phyloP scores from a whole-genome alignment of 495 filamentous ascomycete genomes.

The Astrothelium subdiscretum region DNA sequence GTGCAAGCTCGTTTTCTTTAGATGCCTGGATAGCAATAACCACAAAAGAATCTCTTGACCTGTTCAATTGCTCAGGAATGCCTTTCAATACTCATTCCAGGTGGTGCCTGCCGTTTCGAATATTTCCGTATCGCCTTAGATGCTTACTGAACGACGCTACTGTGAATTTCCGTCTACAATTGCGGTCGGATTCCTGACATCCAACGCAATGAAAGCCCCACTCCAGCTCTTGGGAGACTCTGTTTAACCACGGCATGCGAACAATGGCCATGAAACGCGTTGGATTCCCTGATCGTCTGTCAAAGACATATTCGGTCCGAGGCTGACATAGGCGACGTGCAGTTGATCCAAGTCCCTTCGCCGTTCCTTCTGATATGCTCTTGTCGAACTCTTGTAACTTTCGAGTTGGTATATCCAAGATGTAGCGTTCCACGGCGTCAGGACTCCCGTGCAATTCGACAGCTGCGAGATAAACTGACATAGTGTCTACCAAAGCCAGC shows the following conservation, averaged over 20 bases:
- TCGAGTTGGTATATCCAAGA: constrained; percentile 3
- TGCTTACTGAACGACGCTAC: constrained; percentile 12
- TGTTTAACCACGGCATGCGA: constrained; percentile 12
- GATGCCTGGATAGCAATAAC: no score
- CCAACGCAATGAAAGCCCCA: constrained; percentile 21
- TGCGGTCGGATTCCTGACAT: constrained; percentile 14
- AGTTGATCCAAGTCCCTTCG: background rate
- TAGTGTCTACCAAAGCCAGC: constrained; percentile 13
- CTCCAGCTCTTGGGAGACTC: background rate
- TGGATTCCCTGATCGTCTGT: constrained; percentile 13
- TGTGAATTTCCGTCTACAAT: constrained; percentile 19
- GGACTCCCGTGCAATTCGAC: constrained; percentile 15
- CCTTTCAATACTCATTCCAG: no score
- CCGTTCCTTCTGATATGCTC: background rate
- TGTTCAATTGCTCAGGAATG: no score
- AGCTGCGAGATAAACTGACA: constrained; percentile 14
- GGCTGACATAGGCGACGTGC: constrained; percentile 9
- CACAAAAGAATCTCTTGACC: no score
- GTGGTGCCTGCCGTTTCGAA: no score
- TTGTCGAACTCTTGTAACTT: constrained; percentile 1
- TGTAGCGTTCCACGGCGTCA: constrained; percentile 14
- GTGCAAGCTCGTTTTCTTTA: no score
- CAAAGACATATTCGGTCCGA: constrained; percentile 10
- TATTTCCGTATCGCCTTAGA: constrained; percentile 18
- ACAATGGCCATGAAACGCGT: constrained; percentile 22